These are phyloP conservation scores for Wickerhamiella dianesei DNA, from an alignment of 805 yeast species.

Conservation along the genomic window DNA sequence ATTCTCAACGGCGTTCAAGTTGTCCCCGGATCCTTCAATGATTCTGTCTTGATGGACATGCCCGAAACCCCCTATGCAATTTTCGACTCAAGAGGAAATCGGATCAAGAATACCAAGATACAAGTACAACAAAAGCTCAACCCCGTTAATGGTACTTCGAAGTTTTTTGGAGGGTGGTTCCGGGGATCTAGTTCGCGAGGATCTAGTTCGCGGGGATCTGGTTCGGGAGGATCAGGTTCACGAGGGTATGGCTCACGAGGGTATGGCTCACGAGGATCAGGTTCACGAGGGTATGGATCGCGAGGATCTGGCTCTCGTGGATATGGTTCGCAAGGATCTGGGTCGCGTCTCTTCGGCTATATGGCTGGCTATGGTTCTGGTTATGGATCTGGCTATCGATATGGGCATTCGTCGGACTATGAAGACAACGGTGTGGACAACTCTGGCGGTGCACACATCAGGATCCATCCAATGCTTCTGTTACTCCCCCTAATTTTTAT, in stretches of 20 bases:
- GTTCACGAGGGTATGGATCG: neutral
- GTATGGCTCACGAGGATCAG: neutral
- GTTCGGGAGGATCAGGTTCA: neutral
- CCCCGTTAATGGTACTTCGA: neutral
- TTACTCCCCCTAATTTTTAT: no score
- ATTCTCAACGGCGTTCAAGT: conserved; percentile 24
- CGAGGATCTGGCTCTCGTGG: neutral
- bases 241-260: neutral
- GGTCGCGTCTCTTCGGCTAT: neutral
- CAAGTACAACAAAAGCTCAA: conserved; percentile 9
- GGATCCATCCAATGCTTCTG: no score
- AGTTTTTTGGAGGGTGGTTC: neutral
- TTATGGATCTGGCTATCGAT: no score
- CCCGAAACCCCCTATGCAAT: conserved; percentile 16
- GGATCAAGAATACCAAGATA: conserved; percentile 9
- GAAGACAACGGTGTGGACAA: no score
- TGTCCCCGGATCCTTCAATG: conserved; percentile 18
- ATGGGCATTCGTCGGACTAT: no score
- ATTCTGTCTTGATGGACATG: conserved; percentile 11
- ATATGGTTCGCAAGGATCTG: neutral
- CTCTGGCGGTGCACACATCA: no score
- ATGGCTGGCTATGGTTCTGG: neutral
- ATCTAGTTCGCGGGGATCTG: neutral
- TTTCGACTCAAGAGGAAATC: conserved; percentile 17
- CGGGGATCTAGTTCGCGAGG: conserved; percentile 1